Conservation (phyloP, 768 basidiomycete genomes). For the Tephrocybe sp. region DNA sequence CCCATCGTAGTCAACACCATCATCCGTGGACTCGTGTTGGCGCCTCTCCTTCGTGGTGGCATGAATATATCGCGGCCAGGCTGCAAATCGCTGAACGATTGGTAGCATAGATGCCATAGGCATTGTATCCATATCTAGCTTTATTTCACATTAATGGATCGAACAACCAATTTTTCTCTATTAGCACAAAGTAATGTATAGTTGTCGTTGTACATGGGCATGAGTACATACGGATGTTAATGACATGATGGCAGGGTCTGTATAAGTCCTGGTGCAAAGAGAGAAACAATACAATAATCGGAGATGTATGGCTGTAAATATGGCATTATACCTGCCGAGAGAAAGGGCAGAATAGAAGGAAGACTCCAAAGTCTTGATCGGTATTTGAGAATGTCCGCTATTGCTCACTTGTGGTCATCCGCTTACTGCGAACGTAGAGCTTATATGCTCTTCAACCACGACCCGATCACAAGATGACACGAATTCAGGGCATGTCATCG, state of each 20-base stretch:
- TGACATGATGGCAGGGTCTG: slow-evolving; percentile 8
- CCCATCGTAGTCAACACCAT: slow-evolving; percentile 88
- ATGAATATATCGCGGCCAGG: slow-evolving; percentile 75
- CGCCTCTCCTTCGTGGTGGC: slow-evolving; percentile 84
- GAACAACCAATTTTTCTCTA: slow-evolving; percentile 9
- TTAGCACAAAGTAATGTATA: slow-evolving; percentile 20
- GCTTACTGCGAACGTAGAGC: slow-evolving; percentile 20
- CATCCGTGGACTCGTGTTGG: slow-evolving; percentile 79
- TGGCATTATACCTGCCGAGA: no score
- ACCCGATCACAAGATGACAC: slow-evolving; percentile 1
- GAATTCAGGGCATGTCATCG: slow-evolving; percentile 31
- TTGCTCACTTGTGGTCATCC: slow-evolving; percentile 13
- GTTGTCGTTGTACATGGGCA: slow-evolving; percentile 17
- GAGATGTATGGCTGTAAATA: slow-evolving; percentile 14
- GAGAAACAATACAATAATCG: slow-evolving; percentile 11
- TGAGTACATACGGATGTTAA: slow-evolving; percentile 20
- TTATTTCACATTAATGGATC: slow-evolving; percentile 1
- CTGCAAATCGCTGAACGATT: slow-evolving; percentile 67
- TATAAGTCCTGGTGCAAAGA: slow-evolving; percentile 12
- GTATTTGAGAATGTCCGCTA: slow-evolving; percentile 12
- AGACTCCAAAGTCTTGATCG: slow-evolving; percentile 7
- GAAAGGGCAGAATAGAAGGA: neutral
- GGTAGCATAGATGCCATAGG: slow-evolving; percentile 40
- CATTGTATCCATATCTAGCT: slow-evolving; percentile 7
- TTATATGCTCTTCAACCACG: slow-evolving; percentile 18